Conservation (phyloP, 2,329 filamentous ascomycete genomes). For the Lecanicillium sp. region DNA sequence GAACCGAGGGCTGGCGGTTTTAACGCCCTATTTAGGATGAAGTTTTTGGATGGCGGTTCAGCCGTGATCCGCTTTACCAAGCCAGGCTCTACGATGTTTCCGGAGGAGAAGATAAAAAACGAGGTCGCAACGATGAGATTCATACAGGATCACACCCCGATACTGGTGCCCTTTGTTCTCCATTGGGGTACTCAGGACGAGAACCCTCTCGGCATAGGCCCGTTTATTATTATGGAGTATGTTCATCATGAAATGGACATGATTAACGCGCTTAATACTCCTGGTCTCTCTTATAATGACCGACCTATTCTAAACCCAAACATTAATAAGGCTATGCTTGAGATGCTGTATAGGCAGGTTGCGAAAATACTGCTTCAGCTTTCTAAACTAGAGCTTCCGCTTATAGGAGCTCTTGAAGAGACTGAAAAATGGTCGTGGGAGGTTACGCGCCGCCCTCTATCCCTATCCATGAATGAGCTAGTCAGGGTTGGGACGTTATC, state of each 20-base stretch:
- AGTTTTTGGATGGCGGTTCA: neutral
- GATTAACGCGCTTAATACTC: neutral
- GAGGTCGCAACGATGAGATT: slow-evolving; percentile 10
- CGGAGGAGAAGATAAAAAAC: slow-evolving; percentile 10
- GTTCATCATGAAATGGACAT: slow-evolving; percentile 5
- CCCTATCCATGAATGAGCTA: neutral
- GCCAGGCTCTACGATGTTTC: slow-evolving; percentile 9
- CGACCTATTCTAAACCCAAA: slow-evolving; percentile 3
- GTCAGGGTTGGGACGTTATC: neutral
- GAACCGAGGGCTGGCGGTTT: neutral
- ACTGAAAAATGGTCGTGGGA: neutral
- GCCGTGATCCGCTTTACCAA: slow-evolving; percentile 7
- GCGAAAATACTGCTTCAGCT: slow-evolving; percentile 3
- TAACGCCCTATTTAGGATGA: slow-evolving; percentile 2
- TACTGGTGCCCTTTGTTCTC: slow-evolving; percentile 9
- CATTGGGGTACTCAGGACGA: slow-evolving; percentile 10
- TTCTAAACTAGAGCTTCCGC: neutral
- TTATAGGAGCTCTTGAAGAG: neutral
- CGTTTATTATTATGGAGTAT: slow-evolving; percentile 12
- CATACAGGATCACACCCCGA: slow-evolving; percentile 10
- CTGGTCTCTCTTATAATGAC: neutral
- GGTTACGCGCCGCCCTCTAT: neutral
- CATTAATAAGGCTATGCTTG: slow-evolving; percentile 7
- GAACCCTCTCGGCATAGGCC: slow-evolving; percentile 9
- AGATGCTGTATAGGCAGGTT: slow-evolving; percentile 7